Conservation (phyloP, 2,329 filamentous ascomycete genomes). For the Cadophora malorum region DNA sequence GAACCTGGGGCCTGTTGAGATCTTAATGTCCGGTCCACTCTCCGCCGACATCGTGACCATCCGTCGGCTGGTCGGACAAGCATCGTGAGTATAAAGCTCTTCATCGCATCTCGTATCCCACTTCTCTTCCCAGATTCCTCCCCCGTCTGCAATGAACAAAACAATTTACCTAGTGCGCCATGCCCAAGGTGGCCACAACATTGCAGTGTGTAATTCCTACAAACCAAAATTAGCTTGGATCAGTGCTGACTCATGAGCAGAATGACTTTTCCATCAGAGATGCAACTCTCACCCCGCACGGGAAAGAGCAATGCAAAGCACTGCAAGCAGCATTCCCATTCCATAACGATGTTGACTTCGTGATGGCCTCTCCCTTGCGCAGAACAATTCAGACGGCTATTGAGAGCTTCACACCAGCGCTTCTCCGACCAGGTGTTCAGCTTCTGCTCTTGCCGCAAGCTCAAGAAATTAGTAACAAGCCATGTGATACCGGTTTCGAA, state of each 20-base stretch:
- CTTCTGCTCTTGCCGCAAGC: slow-evolving; percentile 31
- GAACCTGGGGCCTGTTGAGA: neutral
- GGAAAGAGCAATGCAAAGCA: slow-evolving; percentile 72
- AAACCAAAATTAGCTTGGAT: slow-evolving; percentile 50
- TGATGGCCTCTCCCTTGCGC: slow-evolving; percentile 79
- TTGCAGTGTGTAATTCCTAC: slow-evolving; percentile 64
- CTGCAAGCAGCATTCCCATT: slow-evolving; percentile 68
- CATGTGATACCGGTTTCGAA: slow-evolving; percentile 33
- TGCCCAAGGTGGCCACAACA: slow-evolving; percentile 81
- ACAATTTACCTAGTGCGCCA: slow-evolving; percentile 61
- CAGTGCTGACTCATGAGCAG: slow-evolving; percentile 23
- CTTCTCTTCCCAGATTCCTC: neutral
- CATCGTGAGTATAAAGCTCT: slow-evolving; percentile 3
- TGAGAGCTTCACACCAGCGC: slow-evolving; percentile 58
- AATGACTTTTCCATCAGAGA: slow-evolving; percentile 52
- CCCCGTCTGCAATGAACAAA: slow-evolving; percentile 18
- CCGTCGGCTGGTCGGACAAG: neutral
- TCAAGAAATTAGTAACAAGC: slow-evolving; percentile 32
- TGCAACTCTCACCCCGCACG: slow-evolving; percentile 76
- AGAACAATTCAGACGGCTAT: slow-evolving; percentile 81
- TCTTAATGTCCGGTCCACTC: neutral
- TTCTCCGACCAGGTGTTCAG: slow-evolving; percentile 25
- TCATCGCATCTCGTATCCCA: neutral
- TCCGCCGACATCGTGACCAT: neutral
- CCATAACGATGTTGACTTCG: slow-evolving; percentile 68